phyloP scores from a whole-genome alignment of 2,329 filamentous ascomycete species.

The Alternaria ethzedia region DNA sequence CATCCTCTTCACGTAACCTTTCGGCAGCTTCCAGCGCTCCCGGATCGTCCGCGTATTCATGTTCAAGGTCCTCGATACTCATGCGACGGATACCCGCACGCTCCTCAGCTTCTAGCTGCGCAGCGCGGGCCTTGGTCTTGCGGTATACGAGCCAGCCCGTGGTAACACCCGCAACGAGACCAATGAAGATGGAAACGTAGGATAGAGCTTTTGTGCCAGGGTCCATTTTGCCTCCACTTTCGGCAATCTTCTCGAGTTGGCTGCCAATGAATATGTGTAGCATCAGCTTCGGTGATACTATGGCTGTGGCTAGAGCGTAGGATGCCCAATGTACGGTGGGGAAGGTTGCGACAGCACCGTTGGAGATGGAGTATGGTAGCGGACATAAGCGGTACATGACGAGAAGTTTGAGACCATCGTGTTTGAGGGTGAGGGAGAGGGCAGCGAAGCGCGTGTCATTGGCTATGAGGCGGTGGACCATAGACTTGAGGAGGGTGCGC shows the following conservation, averaged over 20 bases:
- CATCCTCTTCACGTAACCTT: constrained; percentile 56
- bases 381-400: constrained; percentile 93
- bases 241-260: constrained; percentile 81
- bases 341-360: constrained; percentile 92
- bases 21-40: constrained; percentile 49
- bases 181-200: constrained; percentile 79
- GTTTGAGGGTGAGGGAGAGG: constrained; percentile 83
- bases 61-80: constrained; percentile 45
- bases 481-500: constrained; percentile 76
- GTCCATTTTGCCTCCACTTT: constrained; percentile 83
- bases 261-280: constrained; percentile 92
- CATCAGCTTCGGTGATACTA: constrained; percentile 84
- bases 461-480: constrained; percentile 81
- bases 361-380: constrained; percentile 88
- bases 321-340: constrained; percentile 79
- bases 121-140: constrained; percentile 59
- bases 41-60: constrained; percentile 55
- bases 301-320: constrained; percentile 82
- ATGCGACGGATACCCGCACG: constrained; percentile 41
- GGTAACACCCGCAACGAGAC: constrained; percentile 71
- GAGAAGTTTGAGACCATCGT: constrained; percentile 86
- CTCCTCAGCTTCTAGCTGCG: constrained; percentile 56
- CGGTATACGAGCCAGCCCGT: constrained; percentile 89
- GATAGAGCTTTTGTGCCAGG: constrained; percentile 78
- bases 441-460: constrained; percentile 87